Evolutionary conservation across 192 early-diverging fungal species (phyloP).

Genomic region (Geranomyces michiganensis): DNA sequence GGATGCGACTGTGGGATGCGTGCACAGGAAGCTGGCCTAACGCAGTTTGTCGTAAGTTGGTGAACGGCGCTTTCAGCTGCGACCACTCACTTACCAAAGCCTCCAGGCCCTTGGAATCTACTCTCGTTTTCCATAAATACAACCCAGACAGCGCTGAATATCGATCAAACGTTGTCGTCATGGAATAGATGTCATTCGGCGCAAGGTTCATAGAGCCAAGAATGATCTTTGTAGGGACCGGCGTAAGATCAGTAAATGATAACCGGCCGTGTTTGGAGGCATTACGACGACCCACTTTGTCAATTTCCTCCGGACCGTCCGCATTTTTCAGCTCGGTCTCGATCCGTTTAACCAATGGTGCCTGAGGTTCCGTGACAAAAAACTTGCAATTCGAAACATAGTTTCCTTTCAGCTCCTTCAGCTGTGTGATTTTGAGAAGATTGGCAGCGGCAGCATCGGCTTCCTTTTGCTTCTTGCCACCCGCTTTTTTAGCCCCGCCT

Average conservation of each 20-base stretch:
- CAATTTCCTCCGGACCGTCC: constrained; percentile 38
- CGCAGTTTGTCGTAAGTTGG: not conserved
- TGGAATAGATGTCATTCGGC: constrained; percentile 40
- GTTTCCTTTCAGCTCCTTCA: constrained; percentile 17
- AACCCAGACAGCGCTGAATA: constrained; percentile 37
- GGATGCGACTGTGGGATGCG: constrained; percentile 35
- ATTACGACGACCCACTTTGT: constrained; percentile 35
- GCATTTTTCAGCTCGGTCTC: constrained; percentile 35
- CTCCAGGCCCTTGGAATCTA: constrained; percentile 38
- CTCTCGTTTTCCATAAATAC: constrained; percentile 36
- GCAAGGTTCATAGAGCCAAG: constrained; percentile 26
- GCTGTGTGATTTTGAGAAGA: not conserved
- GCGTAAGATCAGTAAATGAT: too few species aligned
- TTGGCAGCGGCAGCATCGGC: constrained; percentile 21
- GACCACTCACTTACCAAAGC: constrained; percentile 33
- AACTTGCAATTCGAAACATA: constrained; percentile 43
- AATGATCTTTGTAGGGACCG: constrained; percentile 32
- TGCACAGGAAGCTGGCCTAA: constrained; percentile 32
- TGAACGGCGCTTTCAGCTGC: not conserved
- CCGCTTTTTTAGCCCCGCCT: not conserved
- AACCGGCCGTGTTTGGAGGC: not conserved
- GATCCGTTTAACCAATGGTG: constrained; percentile 35
- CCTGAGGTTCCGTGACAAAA: constrained; percentile 47
- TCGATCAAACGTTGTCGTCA: constrained; percentile 40
- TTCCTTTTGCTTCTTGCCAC: constrained; percentile 30